Evolutionary conservation across 768 basidiomycete genomes (phyloP).

Genomic region (Pisolithus orientalis): DNA sequence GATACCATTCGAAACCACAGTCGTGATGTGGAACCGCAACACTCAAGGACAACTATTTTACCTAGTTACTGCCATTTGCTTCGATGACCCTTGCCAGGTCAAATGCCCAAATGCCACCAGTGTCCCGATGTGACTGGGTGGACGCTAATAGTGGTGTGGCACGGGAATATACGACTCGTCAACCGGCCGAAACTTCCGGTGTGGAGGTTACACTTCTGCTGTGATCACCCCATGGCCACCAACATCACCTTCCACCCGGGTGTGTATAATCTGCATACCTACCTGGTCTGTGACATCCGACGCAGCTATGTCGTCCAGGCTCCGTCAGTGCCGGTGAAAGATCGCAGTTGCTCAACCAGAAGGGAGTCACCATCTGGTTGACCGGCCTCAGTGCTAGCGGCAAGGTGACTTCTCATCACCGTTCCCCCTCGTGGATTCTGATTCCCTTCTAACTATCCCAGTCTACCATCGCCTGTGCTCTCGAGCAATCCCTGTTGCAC

Average conservation of each 20-base stretch:
- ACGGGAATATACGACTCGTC: no score
- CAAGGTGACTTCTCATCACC: constrained; percentile 48
- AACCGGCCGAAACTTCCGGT: no score
- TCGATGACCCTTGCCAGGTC: no score
- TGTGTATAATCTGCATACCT: background rate
- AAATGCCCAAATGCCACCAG: no score
- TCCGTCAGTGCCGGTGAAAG: constrained; percentile 70
- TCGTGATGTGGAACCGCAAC: no score
- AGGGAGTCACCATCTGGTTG: constrained; percentile 91
- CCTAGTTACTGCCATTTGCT: no score
- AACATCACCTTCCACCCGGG: constrained; percentile 70
- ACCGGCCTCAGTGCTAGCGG: constrained; percentile 95
- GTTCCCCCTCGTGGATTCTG: background rate
- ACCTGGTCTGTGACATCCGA: no score
- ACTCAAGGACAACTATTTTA: no score
- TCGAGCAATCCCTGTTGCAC: constrained; percentile 93
- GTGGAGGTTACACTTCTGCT: no score
- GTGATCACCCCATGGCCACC: constrained; percentile 23
- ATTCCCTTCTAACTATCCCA: constrained; percentile 24
- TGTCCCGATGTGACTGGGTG: no score
- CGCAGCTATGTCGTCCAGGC: constrained; percentile 35
- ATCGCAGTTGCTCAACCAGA: constrained; percentile 60
- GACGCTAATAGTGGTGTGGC: no score
- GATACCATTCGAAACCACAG: no score
- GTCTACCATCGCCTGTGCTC: constrained; percentile 95